phyloP scores from a whole-genome alignment of 257 asterid genomes.

The Pogostemon cablin region DNA sequence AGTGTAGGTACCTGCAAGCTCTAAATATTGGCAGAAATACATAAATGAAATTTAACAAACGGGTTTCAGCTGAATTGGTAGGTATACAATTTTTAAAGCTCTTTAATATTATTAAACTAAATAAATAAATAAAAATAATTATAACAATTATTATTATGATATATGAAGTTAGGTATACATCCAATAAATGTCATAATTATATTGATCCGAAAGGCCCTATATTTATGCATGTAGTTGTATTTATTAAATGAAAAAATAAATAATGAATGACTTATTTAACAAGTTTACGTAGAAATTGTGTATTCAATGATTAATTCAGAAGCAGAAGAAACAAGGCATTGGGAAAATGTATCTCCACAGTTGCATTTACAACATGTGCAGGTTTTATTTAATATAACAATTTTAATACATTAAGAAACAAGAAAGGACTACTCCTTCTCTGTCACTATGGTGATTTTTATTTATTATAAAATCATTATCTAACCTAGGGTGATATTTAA shows the following conservation, averaged over 20 bases:
- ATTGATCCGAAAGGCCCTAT: background rate
- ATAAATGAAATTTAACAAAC: slow-evolving; percentile 39
- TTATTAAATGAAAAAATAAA: background rate
- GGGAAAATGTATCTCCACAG: slow-evolving; percentile 30
- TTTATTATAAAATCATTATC: too few relatives aligned
- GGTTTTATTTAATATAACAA: slow-evolving; percentile 29
- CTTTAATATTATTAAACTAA: background rate
- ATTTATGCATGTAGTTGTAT: background rate
- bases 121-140: background rate
- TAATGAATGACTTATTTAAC: background rate
- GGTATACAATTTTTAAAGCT: slow-evolving; percentile 41
- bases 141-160: slow-evolving; percentile 32
- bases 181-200: slow-evolving; percentile 44
- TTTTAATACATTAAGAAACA: slow-evolving; percentile 13
- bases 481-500: too few relatives aligned
- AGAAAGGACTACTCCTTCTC: slow-evolving; percentile 34
- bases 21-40: slow-evolving; percentile 37
- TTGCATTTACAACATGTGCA: slow-evolving; percentile 37
- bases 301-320: slow-evolving; percentile 40
- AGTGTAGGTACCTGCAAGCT: slow-evolving; percentile 16
- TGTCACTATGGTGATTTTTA: background rate
- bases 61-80: slow-evolving; percentile 43
- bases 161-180: slow-evolving; percentile 43
- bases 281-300: slow-evolving; percentile 31
- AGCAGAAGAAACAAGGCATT: slow-evolving; percentile 21